phyloP scores from a whole-genome alignment of 208 protist species.

The Leptomonas seymouri region DNA sequence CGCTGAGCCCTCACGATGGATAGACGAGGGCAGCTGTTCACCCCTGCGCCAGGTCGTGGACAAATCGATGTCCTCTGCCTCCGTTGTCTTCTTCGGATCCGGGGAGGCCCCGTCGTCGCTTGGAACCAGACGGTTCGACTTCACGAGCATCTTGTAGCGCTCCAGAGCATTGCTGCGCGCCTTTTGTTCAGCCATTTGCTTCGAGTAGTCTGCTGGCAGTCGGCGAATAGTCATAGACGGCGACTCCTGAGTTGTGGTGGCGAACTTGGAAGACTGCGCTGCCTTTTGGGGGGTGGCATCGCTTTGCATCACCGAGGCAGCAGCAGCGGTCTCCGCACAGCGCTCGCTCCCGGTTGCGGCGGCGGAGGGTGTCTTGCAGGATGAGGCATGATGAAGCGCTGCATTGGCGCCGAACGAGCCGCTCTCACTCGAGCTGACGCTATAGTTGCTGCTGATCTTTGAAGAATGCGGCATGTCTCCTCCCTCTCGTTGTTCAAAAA shows the following conservation, averaged over 20 bases:
- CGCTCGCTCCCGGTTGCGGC: background rate
- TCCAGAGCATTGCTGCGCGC: slow-evolving; percentile 55
- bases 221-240: slow-evolving; percentile 52
- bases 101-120: slow-evolving; percentile 13
- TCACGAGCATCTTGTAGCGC: slow-evolving; percentile 67
- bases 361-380: background rate
- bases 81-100: slow-evolving; percentile 4
- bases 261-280: slow-evolving; percentile 1
- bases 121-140: slow-evolving; percentile 24
- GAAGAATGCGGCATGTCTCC: too few species aligned
- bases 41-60: slow-evolving; percentile 18
- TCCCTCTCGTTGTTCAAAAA: background rate
- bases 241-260: slow-evolving; percentile 23
- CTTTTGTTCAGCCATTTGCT: slow-evolving; percentile 47
- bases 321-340: background rate
- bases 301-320: background rate
- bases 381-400: background rate
- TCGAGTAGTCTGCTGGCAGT: slow-evolving; percentile 50
- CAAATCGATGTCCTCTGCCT: slow-evolving; percentile 3
- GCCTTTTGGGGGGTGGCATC: slow-evolving; percentile 9
- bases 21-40: background rate
- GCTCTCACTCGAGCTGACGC: slow-evolving; percentile 39
- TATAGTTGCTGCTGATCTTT: slow-evolving; percentile 29
- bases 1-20: slow-evolving; percentile 22
- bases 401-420: slow-evolving; percentile 35